Base-by-base conservation (phyloP, 2,329 filamentous ascomycete genomes). In the Aphanoascus verrucosus region DNA sequence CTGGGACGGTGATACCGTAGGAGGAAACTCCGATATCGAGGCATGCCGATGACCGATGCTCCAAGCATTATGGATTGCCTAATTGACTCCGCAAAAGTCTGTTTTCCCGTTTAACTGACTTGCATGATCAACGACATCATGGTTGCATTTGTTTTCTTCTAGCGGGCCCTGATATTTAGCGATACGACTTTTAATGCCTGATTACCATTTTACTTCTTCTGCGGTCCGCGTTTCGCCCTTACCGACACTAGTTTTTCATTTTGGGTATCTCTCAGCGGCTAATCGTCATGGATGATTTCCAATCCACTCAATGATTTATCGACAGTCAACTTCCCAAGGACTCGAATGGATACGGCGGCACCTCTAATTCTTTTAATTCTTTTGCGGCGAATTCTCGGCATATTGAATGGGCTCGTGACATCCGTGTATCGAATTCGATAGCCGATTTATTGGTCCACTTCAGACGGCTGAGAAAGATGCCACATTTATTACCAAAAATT, bases 1-100 rank as follows among this genome's bases (percentile, higher is more conserved):
- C 2, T 72, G 70, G 70, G 70, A 72, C 55, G 67, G 67, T 38
- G 70, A 72, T 55, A 65, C 65, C 12, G 56, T 70, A 32, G 65
- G 65, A 38, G 67, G 65, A 17, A 64, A 65, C 34, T 63, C 67
- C 44, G 70, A 72, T 51, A 58, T 72, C 34, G 70, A 72, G 61
- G 61, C 68, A 12, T 69, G 66, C 55, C 66, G 69, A 45, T 69
- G 64, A 61, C 52, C 32, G 14, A 9, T 42, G 12, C 35, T 43
- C 12, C 11, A 8, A 41, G 14, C 9, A 19, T 3, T 19, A 51
- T 35, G 28, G 31, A 35, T 20, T 3, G 20, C 38, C 12, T 43
- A n/a, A n/a, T 43, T n/a, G 5, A 12, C 12, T 37, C n/a, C 37
- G 20, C 31, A 19, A n/a, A 6, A 41, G 41, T 46, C 41, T 8